These are phyloP conservation scores for Comarum palustre DNA, from an alignment of 306 rosid genomes.

Conservation along the genomic window DNA sequence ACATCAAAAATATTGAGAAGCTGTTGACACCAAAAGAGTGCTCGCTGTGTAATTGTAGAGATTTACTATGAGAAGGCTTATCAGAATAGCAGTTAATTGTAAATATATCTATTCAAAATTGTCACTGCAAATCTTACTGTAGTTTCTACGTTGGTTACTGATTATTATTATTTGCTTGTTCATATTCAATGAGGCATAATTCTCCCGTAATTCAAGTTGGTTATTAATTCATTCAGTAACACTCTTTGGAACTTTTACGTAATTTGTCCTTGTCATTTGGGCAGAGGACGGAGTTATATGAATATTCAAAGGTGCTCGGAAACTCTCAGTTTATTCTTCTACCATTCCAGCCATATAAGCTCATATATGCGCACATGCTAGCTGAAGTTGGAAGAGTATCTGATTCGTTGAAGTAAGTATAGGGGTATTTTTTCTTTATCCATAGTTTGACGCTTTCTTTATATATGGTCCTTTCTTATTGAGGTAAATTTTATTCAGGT, in stretches of 20 bases:
- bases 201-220: neutral
- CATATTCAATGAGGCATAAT: neutral
- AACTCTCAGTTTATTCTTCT: conserved; percentile 86
- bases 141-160: neutral
- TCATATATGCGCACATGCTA: conserved; percentile 84
- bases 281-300: conserved; percentile 91
- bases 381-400: conserved; percentile 92
- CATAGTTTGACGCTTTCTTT: conserved; percentile 12
- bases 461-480: conserved; percentile 9
- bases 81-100: neutral
- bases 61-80: too few species aligned
- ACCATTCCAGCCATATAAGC: conserved; percentile 91
- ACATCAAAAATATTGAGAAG: too few species aligned
- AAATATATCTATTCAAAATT: neutral
- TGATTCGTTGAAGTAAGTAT: conserved; percentile 82
- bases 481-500: conserved; percentile 41
- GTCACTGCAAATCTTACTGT: neutral
- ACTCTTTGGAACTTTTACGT: conserved; percentile 17
- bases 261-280: conserved; percentile 33
- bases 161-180: neutral
- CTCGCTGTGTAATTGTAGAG: too few species aligned
- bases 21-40: too few species aligned
- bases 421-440: conserved; percentile 11
- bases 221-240: conserved; percentile 5
- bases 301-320: conserved; percentile 87